Evolutionary conservation across 2,329 filamentous ascomycete species (phyloP), one percentile per base, ranked within the genome.

Genomic region (Penicillium decumbens): DNA sequence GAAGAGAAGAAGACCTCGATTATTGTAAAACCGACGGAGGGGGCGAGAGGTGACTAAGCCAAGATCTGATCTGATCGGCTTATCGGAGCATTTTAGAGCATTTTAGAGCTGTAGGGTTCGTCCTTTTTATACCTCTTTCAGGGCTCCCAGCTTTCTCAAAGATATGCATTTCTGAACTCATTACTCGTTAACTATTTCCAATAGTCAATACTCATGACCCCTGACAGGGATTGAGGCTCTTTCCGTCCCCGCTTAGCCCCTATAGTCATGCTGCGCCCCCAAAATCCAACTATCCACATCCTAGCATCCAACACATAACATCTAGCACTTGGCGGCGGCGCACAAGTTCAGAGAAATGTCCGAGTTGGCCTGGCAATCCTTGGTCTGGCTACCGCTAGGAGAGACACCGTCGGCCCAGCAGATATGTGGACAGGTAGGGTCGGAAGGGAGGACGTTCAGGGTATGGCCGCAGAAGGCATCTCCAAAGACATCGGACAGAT

Each of bases 401-500:
- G 61, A 48, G 3, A 61, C 53, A 3, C 68, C 68, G 44, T 62
- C 49, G 1, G 60, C 30, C 69, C 69, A 71, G 43, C 63, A 67
- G 38, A 70, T 62, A 3, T 46, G 51, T 20, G 49, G 50, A 45
- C 68, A 70, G 3, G 41, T 45, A 3, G 47, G 30, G 24, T 66
- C 56, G 5, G 53, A 59, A 6, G 65, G 59, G 12, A 56, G 50
- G 7, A 71, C 57, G 1, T 45, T 47, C 9, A 71, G 43, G 0
- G 55, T 37, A 6, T 55, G 50, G 3, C 67, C 65, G 1, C 59
- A 59, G 57, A 75, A 75, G 8, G 72, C 63, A 48, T 72, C 67
- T 3, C 72, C 72, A 42, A 71, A 71, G 46, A 75, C 71, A 59
- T 71, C 67, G 4, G 66, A 70, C 48, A 76, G 57, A 45, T 74